Evolutionary conservation across 2,329 filamentous ascomycete genomes (phyloP), one percentile per base, ranked within the genome.

Genomic region (Pyrenochaeta sp.): DNA sequence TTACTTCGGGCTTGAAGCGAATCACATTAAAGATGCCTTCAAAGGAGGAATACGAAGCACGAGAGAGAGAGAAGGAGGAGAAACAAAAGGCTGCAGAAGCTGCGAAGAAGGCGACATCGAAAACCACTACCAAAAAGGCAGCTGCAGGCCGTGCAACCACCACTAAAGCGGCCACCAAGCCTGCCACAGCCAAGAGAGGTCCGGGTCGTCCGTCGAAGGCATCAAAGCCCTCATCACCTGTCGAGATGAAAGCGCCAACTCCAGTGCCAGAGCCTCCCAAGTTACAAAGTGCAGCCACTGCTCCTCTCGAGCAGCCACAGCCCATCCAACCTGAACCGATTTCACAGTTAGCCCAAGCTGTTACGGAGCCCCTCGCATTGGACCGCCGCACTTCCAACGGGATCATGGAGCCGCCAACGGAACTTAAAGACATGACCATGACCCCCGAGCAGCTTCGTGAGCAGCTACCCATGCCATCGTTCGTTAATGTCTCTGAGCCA

Each of bases 11-110:
- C 3, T 72, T 88, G 59, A 85, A 84, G 67, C 83, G 83, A 28
- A 84, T 89, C 53, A 88, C 85, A 24, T 69, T 89, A 47, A 87
- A 86, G 60, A 78, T 88, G 50, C 84, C 84, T 0, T 80, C 84
- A 0, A 81, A 81, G 24, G 85, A 88, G 66, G 85, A 88, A 66
- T 80, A 87, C 58, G 83, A 86, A 28, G 80, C 79, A 7, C 76
- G 83, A 24, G 82, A 85, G 67, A 80, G 70, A n/a, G 75, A 81
- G 50, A 79, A 78, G 51, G 78, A 80, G 40, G 73, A 71, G 25
- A 77, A 78, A 46, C 78, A 77, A 56, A 79, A 78, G 49, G 73
- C 72, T n/a, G 15, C 58, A 6, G 68, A 68, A 19, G 69, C 70
- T 2, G 62, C 75, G 0, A 76, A 74, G 54, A 81, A 78, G 62